Conservation (phyloP, 805 yeast genomes). For the Candida germanica region DNA sequence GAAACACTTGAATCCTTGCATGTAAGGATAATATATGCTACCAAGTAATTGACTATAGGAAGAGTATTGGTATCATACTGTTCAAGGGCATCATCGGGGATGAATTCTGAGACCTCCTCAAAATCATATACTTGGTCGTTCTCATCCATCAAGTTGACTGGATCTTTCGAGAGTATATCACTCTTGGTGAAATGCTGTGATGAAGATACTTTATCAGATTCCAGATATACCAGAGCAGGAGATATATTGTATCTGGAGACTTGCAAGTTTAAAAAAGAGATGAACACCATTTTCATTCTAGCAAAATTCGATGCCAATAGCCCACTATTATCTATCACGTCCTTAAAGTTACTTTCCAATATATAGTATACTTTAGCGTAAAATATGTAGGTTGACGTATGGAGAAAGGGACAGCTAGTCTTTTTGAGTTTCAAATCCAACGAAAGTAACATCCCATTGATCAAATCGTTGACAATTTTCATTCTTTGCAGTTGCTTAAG, state of each 20-base stretch:
- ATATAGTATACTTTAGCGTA: conserved; percentile 35
- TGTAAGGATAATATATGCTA: conserved; percentile 30
- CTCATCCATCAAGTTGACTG: conserved; percentile 6
- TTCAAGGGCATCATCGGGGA: conserved; percentile 2
- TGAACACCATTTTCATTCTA: conserved; percentile 22
- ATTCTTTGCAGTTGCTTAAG: conserved; percentile 15
- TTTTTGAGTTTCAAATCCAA: conserved; percentile 26
- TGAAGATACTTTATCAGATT: conserved; percentile 16
- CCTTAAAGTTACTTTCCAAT: conserved; percentile 16
- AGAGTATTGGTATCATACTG: conserved; percentile 14
- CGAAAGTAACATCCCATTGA: conserved; percentile 16
- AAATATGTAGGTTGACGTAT: conserved; percentile 25
- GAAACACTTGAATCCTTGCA: conserved; percentile 11
- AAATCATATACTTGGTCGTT: not conserved
- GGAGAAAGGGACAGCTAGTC: conserved; percentile 3
- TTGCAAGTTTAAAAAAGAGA: conserved; percentile 21
- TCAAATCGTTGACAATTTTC: conserved; percentile 3
- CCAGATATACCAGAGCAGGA: conserved; percentile 13
- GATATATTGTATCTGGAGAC: conserved; percentile 22
- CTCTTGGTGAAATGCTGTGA: conserved; percentile 11
- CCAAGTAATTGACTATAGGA: conserved; percentile 30
- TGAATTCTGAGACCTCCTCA: conserved; percentile 1
- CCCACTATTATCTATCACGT: conserved; percentile 2
- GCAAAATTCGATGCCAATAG: conserved; percentile 1
- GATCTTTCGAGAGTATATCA: conserved; percentile 7